Percentiles rank a stretch among this genome's conserved stretches.
Evolutionary conservation across 2,329 filamentous ascomycete genomes (phyloP).

Genomic region (Cordyceps cicadae): DNA sequence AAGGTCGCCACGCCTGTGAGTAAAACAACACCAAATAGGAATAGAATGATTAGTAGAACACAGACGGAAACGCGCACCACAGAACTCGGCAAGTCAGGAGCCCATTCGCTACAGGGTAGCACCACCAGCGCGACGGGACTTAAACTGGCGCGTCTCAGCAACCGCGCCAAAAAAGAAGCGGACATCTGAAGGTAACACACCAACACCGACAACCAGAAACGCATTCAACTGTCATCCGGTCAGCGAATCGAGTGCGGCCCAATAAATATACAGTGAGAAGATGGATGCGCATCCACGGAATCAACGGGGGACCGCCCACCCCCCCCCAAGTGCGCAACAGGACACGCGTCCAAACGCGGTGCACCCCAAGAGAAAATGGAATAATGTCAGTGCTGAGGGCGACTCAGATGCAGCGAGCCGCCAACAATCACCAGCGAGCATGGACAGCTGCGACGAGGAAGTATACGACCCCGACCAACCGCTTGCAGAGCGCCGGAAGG

Average conservation of each 20-base stretch:
- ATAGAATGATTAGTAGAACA: too few relatives aligned
- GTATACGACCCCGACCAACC: slow-evolving; percentile 79
- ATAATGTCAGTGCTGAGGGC: slow-evolving; percentile 13
- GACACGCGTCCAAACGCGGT: not conserved
- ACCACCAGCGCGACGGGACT: not conserved
- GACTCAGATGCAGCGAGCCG: slow-evolving; percentile 3
- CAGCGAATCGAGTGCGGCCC: not conserved
- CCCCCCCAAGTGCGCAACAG: not conserved
- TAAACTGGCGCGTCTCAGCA: not conserved
- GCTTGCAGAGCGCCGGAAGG: slow-evolving; percentile 58
- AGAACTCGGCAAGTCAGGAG: too few relatives aligned
- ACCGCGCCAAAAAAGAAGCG: not conserved
- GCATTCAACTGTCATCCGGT: not conserved
- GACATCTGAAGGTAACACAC: not conserved
- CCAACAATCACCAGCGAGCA: slow-evolving; percentile 13
- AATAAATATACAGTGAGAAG: not conserved
- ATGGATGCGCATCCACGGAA: not conserved
- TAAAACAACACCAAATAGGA: too few relatives aligned
- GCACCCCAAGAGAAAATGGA: slow-evolving; percentile 16
- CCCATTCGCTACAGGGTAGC: too few relatives aligned
- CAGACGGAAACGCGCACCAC: too few relatives aligned
- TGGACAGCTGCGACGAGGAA: slow-evolving; percentile 24
- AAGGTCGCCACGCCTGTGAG: too few relatives aligned
- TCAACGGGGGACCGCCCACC: not conserved
- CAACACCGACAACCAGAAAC: not conserved